phyloP scores from a whole-genome alignment of 331 rosid genomes.

The Rhamnella rubrinervis region DNA sequence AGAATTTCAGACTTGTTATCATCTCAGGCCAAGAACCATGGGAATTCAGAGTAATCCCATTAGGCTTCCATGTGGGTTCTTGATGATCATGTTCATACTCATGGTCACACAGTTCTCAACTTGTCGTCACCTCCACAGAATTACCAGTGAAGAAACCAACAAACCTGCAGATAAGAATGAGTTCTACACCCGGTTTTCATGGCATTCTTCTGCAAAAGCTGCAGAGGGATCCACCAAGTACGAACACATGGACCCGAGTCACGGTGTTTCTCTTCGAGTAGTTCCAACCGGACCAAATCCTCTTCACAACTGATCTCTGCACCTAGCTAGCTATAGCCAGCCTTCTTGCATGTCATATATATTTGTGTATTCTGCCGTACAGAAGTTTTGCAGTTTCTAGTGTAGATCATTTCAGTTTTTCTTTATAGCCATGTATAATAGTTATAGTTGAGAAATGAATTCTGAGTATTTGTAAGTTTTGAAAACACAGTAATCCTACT shows the following conservation, averaged over 20 bases:
- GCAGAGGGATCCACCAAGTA: conserved; percentile 31
- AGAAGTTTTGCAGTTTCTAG: conserved; percentile 40
- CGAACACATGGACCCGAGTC: conserved; percentile 21
- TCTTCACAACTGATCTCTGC: conserved; percentile 71
- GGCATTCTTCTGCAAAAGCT: conserved; percentile 42
- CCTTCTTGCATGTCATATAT: not conserved
- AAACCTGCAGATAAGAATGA: conserved; percentile 21
- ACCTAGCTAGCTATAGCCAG: too few species aligned
- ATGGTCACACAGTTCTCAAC: conserved; percentile 49
- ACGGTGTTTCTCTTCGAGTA: conserved; percentile 52
- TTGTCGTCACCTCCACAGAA: conserved; percentile 39
- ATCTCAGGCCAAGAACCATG: conserved; percentile 37
- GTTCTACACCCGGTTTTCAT: conserved; percentile 34
- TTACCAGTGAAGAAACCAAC: conserved; percentile 41
- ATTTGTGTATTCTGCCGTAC: conserved; percentile 27
- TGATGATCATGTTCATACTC: conserved; percentile 49
- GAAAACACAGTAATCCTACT: conserved; percentile 18
- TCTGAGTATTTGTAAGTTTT: conserved; percentile 9
- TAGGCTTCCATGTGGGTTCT: conserved; percentile 20
- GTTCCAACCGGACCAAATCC: conserved; percentile 90
- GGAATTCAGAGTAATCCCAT: conserved; percentile 40
- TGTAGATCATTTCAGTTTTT: conserved; percentile 20
- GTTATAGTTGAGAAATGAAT: conserved; percentile 16
- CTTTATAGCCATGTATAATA: conserved; percentile 26
- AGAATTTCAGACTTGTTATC: conserved; percentile 7